Evolutionary conservation across 2,329 filamentous ascomycete genomes (phyloP).

Genomic region (Aphanocladium album): DNA sequence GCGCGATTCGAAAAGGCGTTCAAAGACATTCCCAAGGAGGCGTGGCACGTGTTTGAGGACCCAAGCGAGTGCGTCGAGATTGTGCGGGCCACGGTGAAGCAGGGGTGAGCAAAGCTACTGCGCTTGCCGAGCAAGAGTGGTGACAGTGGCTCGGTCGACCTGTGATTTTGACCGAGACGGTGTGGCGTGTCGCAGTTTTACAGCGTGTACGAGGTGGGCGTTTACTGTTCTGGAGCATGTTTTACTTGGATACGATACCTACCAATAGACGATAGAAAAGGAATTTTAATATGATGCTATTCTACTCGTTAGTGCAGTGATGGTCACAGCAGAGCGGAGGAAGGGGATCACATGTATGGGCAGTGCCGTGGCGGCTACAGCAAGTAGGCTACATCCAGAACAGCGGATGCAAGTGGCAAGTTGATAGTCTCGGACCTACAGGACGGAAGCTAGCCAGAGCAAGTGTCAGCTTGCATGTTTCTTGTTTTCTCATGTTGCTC

Average conservation of each 20-base stretch:
- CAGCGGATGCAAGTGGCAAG: not conserved
- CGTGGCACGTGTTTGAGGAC: conserved; percentile 81
- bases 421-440: not conserved
- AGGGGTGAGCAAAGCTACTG: not conserved
- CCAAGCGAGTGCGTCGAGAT: conserved; percentile 56
- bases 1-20: conserved; percentile 82
- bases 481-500: no score
- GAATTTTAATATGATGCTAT: not conserved
- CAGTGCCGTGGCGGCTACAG: not conserved
- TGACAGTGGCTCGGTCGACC: no score
- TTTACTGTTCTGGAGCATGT: not conserved
- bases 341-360: not conserved
- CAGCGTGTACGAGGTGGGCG: not conserved
- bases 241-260: not conserved
- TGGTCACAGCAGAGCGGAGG: not conserved
- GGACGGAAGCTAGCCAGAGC: not conserved
- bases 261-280: not conserved
- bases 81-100: conserved; percentile 8
- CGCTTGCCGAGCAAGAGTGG: not conserved
- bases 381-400: not conserved
- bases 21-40: conserved; percentile 59
- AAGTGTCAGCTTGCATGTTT: not conserved
- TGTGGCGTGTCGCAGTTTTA: not conserved
- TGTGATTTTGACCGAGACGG: not conserved
- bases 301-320: not conserved